Evolutionary conservation across 2,329 filamentous ascomycete genomes (phyloP).

Genomic region (Hypoxylon sp.): DNA sequence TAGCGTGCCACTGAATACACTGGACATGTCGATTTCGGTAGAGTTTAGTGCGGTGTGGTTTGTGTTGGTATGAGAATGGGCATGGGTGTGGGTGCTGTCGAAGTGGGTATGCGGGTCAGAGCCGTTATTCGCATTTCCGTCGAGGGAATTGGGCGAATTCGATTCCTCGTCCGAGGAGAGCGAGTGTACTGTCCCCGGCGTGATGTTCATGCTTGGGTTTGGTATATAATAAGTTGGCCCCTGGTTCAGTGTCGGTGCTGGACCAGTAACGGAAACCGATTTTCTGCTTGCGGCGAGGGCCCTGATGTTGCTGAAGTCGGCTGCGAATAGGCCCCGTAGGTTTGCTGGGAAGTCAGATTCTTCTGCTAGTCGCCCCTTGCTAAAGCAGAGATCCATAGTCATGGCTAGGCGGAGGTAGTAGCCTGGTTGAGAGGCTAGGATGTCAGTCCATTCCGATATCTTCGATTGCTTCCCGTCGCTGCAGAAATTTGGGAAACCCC

Average conservation of each 20-base stretch:
- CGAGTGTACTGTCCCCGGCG: conserved; percentile 51
- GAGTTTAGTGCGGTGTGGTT: conserved; percentile 4
- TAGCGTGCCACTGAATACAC: conserved; percentile 44
- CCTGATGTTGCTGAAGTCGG: conserved; percentile 57
- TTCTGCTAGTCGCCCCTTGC: conserved; percentile 59
- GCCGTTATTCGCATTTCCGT: conserved; percentile 22
- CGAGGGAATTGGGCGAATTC: conserved; percentile 47
- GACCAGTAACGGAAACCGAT: conserved; percentile 2
- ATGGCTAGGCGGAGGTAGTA: conserved; percentile 61
- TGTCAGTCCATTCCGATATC: conserved; percentile 61
- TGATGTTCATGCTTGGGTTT: conserved; percentile 35
- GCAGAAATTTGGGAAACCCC: conserved; percentile 32
- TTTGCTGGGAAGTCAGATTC: conserved; percentile 60
- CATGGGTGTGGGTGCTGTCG: background rate
- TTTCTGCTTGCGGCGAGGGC: conserved; percentile 50
- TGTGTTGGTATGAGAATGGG: background rate
- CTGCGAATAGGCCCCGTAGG: conserved; percentile 57
- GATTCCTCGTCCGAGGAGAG: conserved; percentile 51
- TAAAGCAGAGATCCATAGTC: conserved; percentile 61
- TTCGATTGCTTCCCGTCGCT: conserved; percentile 43
- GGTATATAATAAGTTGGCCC: conserved; percentile 26
- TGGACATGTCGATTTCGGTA: conserved; percentile 46
- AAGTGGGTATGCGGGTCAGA: conserved; percentile 1
- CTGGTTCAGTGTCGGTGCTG: conserved; percentile 17
- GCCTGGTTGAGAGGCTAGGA: conserved; percentile 58